A percentile compares a stretch with the other conserved stretches of the same genome.
Evolutionary conservation across 306 rosid species (phyloP).

Genomic region (Quercus agrifolia): DNA sequence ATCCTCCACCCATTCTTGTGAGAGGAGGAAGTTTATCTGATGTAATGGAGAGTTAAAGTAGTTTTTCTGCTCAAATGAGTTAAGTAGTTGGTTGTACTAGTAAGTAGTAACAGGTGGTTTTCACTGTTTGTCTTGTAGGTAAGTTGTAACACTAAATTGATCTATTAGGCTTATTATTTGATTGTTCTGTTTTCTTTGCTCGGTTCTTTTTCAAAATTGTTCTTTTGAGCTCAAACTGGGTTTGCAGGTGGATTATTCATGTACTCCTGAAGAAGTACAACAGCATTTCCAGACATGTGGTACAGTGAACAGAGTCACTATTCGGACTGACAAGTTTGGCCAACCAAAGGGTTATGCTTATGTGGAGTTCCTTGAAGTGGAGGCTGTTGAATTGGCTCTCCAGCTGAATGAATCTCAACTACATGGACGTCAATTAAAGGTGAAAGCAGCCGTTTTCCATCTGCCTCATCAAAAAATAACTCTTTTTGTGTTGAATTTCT

Average conservation of each 20-base stretch:
- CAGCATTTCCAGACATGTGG: slow-evolving; percentile 87
- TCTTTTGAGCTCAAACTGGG: slow-evolving; percentile 3
- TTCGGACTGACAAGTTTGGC: slow-evolving; percentile 84
- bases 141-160: not conserved
- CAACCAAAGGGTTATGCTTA: slow-evolving; percentile 92
- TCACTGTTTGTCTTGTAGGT: not conserved
- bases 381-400: slow-evolving; percentile 83
- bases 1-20: too few species aligned
- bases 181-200: not conserved
- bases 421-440: slow-evolving; percentile 90
- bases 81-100: not conserved
- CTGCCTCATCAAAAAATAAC: too few species aligned
- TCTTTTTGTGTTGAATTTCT: too few species aligned
- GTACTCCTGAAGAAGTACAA: slow-evolving; percentile 90
- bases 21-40: not conserved
- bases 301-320: slow-evolving; percentile 76
- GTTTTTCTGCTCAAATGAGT: too few species aligned
- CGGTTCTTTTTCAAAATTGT: slow-evolving; percentile 9
- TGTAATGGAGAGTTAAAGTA: not conserved
- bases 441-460: not conserved
- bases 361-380: slow-evolving; percentile 71
- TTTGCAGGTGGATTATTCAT: slow-evolving; percentile 73
- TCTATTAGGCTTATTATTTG: not conserved
- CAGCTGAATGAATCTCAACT: slow-evolving; percentile 74
- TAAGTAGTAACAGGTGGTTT: not conserved